Evolutionary conservation across 1,284 basidiomycete species (phyloP).

Genomic region (Entoloma clypeatum): DNA sequence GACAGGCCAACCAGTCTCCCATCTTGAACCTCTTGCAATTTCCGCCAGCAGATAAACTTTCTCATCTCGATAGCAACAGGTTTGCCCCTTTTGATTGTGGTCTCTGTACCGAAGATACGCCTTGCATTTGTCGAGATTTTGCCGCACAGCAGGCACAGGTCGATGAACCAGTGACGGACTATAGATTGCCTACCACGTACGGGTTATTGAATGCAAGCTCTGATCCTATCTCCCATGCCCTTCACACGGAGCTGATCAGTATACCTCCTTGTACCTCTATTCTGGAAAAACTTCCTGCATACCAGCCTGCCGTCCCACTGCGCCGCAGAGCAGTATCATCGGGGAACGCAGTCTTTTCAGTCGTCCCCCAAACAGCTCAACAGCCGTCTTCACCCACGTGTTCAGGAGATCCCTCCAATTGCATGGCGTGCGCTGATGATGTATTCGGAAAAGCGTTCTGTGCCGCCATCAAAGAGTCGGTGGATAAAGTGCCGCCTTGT

Average conservation of each 20-base stretch:
- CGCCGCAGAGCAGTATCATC: slow-evolving; percentile 46
- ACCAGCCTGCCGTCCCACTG: slow-evolving; percentile 74
- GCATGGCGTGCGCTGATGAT: slow-evolving; percentile 76
- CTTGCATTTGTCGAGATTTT: slow-evolving; percentile 72
- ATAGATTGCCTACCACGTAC: slow-evolving; percentile 35
- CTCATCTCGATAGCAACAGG: slow-evolving; percentile 16
- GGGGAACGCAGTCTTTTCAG: slow-evolving; percentile 50
- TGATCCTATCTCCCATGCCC: slow-evolving; percentile 17
- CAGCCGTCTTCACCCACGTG: slow-evolving; percentile 27
- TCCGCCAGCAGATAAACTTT: slow-evolving; percentile 24
- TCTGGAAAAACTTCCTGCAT: slow-evolving; percentile 71
- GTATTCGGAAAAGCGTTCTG: slow-evolving; percentile 86
- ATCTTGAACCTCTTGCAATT: slow-evolving; percentile 28
- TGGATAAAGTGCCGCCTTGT: slow-evolving; percentile 47
- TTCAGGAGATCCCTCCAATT: slow-evolving; percentile 56
- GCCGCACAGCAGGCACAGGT: slow-evolving; percentile 39
- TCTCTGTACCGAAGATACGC: slow-evolving; percentile 65
- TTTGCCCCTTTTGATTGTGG: slow-evolving; percentile 52
- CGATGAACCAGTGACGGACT: slow-evolving; percentile 23
- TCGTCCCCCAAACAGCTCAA: slow-evolving; percentile 22
- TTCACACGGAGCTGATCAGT: slow-evolving; percentile 23
- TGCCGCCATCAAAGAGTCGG: slow-evolving; percentile 63
- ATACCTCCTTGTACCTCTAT: slow-evolving; percentile 41
- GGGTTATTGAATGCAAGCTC: slow-evolving; percentile 21
- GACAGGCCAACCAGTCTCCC: slow-evolving; percentile 29